A percentile compares a stretch with the other conserved stretches of the same genome.
These are phyloP conservation scores for Leccinum olivaceopallidum DNA, from an alignment of 768 basidiomycete genomes.

Conservation along the genomic window DNA sequence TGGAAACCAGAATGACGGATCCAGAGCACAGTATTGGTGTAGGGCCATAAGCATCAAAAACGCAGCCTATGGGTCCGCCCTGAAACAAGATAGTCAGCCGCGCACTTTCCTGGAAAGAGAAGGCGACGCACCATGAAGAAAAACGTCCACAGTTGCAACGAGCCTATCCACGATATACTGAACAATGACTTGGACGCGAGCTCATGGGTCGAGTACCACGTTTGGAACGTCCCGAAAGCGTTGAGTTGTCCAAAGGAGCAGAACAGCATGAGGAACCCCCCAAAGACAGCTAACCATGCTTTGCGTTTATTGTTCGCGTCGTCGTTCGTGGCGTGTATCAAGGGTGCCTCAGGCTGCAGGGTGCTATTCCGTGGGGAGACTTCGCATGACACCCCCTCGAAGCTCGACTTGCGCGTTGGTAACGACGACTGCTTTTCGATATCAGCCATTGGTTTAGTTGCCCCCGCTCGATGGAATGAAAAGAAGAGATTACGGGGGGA, in stretches of 20 bases:
- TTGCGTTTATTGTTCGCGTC: conserved; percentile 15
- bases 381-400: conserved; percentile 21
- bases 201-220: conserved; percentile 66
- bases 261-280: conserved; percentile 66
- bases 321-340: conserved; percentile 14
- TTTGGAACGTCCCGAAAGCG: conserved; percentile 71
- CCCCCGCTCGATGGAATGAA: conserved; percentile 6
- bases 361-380: conserved; percentile 26
- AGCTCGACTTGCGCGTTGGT: conserved; percentile 21
- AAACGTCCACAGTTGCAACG: conserved; percentile 66
- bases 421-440: conserved; percentile 30
- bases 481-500: conserved; percentile 17
- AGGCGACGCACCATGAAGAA: conserved; percentile 59
- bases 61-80: conserved; percentile 62
- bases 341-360: conserved; percentile 19
- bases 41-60: conserved; percentile 64
- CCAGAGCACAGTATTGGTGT: conserved; percentile 52
- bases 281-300: conserved; percentile 54
- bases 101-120: not conserved
- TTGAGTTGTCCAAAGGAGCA: conserved; percentile 73
- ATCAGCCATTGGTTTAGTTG: conserved; percentile 28
- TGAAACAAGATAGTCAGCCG: conserved; percentile 26
- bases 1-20: conserved; percentile 45
- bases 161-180: conserved; percentile 71
- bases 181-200: conserved; percentile 49